A percentile compares a stretch with the other conserved stretches of the same genome.
These are phyloP conservation scores for Metarhizium humberi DNA, from an alignment of 2,329 filamentous ascomycete genomes.

Conservation along the genomic window DNA sequence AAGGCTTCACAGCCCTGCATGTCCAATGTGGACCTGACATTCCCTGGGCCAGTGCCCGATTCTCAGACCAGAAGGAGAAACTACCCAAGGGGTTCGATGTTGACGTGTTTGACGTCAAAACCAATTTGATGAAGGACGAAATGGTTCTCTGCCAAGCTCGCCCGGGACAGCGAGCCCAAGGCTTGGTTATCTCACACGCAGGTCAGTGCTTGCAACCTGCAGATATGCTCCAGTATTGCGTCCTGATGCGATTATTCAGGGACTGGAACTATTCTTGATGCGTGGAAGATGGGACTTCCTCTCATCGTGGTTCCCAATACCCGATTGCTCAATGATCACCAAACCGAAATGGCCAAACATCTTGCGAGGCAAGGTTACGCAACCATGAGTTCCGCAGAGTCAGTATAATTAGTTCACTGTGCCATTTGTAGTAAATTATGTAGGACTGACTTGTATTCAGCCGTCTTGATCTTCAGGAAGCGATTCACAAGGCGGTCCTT, in stretches of 20 bases:
- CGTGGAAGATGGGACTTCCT: conserved; percentile 61
- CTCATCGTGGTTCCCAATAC: conserved; percentile 88
- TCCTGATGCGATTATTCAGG: conserved; percentile 40
- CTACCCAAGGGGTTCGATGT: conserved; percentile 17
- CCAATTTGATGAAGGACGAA: conserved; percentile 27
- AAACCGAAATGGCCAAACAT: conserved; percentile 73
- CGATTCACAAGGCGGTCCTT: conserved; percentile 26
- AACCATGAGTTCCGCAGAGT: conserved; percentile 61
- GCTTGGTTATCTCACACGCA: conserved; percentile 80
- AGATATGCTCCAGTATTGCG: not conserved
- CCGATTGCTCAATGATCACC: conserved; percentile 78
- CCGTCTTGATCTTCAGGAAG: conserved; percentile 22
- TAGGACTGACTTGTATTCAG: conserved; percentile 9
- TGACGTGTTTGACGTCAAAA: conserved; percentile 22
- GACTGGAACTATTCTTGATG: conserved; percentile 82
- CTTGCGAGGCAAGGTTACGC: conserved; percentile 68
- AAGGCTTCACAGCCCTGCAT: conserved; percentile 61
- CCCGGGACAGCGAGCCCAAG: conserved; percentile 42
- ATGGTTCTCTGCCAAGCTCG: conserved; percentile 46
- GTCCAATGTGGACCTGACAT: conserved; percentile 75
- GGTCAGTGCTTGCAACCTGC: conserved; percentile 41
- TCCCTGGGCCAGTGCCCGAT: conserved; percentile 18
- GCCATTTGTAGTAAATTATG: not conserved
- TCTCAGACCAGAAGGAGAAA: conserved; percentile 12
- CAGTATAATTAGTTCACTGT: conserved; percentile 10